Conservation (phyloP, 257 asterid species). For the Scutellaria minor region DNA sequence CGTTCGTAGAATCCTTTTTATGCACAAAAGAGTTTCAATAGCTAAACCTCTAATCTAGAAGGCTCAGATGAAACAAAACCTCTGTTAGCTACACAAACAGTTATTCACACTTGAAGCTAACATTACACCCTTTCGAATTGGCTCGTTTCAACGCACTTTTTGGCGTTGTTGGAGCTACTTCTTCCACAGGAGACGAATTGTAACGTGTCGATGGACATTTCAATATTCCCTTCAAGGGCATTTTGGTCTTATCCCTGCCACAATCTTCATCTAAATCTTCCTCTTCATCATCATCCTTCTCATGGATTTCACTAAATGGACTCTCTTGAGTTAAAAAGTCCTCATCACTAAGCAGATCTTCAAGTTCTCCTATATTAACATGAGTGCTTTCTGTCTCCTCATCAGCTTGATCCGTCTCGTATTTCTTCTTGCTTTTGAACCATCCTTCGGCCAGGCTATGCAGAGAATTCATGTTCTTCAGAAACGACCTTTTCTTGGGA, state of each 20-base stretch:
- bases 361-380: slow-evolving; percentile 34
- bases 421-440: slow-evolving; percentile 58
- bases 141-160: slow-evolving; percentile 52
- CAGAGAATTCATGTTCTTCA: slow-evolving; percentile 60
- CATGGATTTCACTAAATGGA: background rate
- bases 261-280: background rate
- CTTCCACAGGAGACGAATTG: slow-evolving; percentile 31
- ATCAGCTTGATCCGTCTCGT: slow-evolving; percentile 12
- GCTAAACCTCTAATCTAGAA: slow-evolving; percentile 31
- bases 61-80: slow-evolving; percentile 19
- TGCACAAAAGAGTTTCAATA: slow-evolving; percentile 29
- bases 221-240: slow-evolving; percentile 66
- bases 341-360: slow-evolving; percentile 34
- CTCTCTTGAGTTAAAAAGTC: slow-evolving; percentile 27
- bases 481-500: slow-evolving; percentile 50
- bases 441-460: slow-evolving; percentile 62
- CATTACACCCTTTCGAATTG: slow-evolving; percentile 75
- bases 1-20: background rate
- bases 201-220: slow-evolving; percentile 51
- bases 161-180: slow-evolving; percentile 31
- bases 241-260: slow-evolving; percentile 28
- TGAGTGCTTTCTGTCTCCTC: slow-evolving; percentile 27
- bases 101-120: slow-evolving; percentile 49
- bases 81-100: slow-evolving; percentile 4
- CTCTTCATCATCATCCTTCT: slow-evolving; percentile 23